Conservation (phyloP, 1,139 yeast genomes). For the Zygoascus hellenicus region DNA sequence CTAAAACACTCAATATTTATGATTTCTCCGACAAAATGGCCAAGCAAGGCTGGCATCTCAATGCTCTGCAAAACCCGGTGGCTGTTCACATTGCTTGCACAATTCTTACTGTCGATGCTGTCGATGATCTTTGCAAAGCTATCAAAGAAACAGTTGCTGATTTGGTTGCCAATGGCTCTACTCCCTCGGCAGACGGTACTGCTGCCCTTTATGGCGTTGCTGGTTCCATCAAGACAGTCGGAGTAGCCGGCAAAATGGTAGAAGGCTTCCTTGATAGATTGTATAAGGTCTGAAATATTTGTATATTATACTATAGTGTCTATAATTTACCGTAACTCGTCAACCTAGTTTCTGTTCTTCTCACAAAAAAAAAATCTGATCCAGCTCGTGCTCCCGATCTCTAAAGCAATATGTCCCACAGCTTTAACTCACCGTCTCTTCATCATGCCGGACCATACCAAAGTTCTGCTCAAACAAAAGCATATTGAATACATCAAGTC, state of each 20-base stretch:
- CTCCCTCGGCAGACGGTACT: constrained; percentile 41
- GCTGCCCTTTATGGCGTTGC: constrained; percentile 95
- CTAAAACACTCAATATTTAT: constrained; percentile 57
- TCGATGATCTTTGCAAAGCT: constrained; percentile 56
- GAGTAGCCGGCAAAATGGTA: constrained; percentile 76
- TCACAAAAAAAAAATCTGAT: too few species aligned
- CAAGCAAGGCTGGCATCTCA: constrained; percentile 81
- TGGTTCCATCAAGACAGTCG: constrained; percentile 76
- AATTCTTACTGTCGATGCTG: constrained; percentile 55
- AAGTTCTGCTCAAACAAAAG: constrained; percentile 35
- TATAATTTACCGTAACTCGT: too few species aligned
- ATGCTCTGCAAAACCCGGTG: constrained; percentile 80
- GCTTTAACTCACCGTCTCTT: too few species aligned
- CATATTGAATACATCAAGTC: constrained; percentile 50
- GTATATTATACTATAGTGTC: too few species aligned
- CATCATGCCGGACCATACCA: constrained; percentile 1
- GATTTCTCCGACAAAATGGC: constrained; percentile 65
- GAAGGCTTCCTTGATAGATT: constrained; percentile 75
- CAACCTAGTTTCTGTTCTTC: too few species aligned
- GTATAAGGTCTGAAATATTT: constrained; percentile 42
- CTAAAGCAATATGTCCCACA: too few species aligned
- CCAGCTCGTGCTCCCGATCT: too few species aligned
- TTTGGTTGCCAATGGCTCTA: constrained; percentile 33
- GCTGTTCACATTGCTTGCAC: constrained; percentile 91
- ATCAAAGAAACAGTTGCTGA: constrained; percentile 46